phyloP scores from a whole-genome alignment of 371 early-diverging fungal species.

The Synchytrium microbalum region DNA sequence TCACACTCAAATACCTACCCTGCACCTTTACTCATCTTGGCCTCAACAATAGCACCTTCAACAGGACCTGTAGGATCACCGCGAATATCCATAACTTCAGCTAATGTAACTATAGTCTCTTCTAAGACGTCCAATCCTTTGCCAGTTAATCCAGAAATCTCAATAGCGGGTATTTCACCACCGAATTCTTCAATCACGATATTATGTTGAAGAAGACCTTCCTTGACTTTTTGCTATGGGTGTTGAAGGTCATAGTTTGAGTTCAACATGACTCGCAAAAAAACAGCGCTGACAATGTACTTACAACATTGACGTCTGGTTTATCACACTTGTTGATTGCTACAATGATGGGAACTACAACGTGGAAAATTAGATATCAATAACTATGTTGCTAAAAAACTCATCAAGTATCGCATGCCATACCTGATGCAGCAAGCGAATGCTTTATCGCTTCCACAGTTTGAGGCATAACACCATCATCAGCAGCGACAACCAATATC shows the following conservation, averaged over 20 bases:
- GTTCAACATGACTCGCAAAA: not conserved
- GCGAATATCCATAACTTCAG: slow-evolving; percentile 68
- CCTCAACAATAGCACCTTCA: slow-evolving; percentile 85
- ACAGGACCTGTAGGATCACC: slow-evolving; percentile 65
- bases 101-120: slow-evolving; percentile 75
- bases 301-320: slow-evolving; percentile 60
- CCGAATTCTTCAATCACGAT: slow-evolving; percentile 88
- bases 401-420: no score
- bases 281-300: not conserved
- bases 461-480: slow-evolving; percentile 97
- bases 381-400: not conserved
- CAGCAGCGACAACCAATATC: slow-evolving; percentile 91
- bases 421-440: slow-evolving; percentile 66
- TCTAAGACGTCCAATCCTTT: slow-evolving; percentile 77
- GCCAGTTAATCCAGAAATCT: slow-evolving; percentile 82
- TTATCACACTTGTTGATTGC: slow-evolving; percentile 97
- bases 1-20: slow-evolving; percentile 36
- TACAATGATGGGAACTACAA: slow-evolving; percentile 79
- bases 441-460: slow-evolving; percentile 92
- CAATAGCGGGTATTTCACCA: slow-evolving; percentile 85
- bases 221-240: slow-evolving; percentile 54
- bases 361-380: not conserved
- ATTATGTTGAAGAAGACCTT: slow-evolving; percentile 67
- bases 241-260: not conserved
- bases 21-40: slow-evolving; percentile 74